Base-by-base conservation (phyloP, 2,329 filamentous ascomycete species). In the Diaporthe citrichinensis region DNA sequence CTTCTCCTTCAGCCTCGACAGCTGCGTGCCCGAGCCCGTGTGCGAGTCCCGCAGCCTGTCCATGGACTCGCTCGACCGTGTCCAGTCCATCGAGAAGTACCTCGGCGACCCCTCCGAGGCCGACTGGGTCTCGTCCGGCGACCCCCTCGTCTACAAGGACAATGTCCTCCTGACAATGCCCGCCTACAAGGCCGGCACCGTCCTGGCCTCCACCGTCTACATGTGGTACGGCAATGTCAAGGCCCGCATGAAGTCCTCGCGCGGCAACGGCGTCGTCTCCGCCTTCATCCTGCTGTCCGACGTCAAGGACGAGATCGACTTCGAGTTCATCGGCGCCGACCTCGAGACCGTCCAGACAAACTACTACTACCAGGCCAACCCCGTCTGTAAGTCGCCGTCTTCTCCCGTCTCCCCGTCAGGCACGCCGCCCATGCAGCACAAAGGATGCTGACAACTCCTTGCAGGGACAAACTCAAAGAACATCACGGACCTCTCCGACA, bases 221-320 rank as follows among this genome's bases (percentile, higher is more conserved):
- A 93, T 99, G 85, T 98, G 97, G 97, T 99, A 98, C 84, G 97
- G 97, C 82, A 98, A 94, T 84, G 93, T 98, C 81, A 94, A 93
- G 84, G 95, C 95, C 73, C 94, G 88, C 74, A 88, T 98, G 84
- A 97, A 95, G 88, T 96, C 95, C 0, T 94, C 93, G 78, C 92
- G 94, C 81, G 96, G 95, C 75, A 86, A 88, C 61, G 97, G 97
- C 88, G 97, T 99, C 31, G 94, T 99, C n/a, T 97, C 95, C 2
- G 96, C 95, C 41, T 99, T 99, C 83, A 99, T 99, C 83, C 88
- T 98, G 82, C 92, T 98, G 84, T 96, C 94, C 49, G 96, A 98
- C 81, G 94, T 97, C 81, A 98, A 98, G 89, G 97, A 99, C 82
- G 97, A 99, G 85, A 98, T 99, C 81, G 97, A 99, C 86, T 98